A percentile compares a stretch with the other conserved stretches of the same genome.
Evolutionary conservation across 1,284 basidiomycete species (phyloP).

Genomic region (Irpex sp.): DNA sequence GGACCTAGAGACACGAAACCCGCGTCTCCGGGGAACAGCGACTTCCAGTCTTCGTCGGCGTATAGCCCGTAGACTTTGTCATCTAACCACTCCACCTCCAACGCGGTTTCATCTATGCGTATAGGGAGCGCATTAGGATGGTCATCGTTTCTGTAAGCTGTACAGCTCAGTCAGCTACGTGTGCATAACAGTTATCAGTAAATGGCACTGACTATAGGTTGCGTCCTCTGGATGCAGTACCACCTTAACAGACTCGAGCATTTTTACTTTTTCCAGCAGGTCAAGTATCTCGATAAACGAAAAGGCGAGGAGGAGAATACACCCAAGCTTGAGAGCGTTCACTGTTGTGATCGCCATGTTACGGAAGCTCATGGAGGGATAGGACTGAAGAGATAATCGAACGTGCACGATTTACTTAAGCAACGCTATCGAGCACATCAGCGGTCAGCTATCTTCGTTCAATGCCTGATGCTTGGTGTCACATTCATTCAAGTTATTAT

Average conservation of each 20-base stretch:
- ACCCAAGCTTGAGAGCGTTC: not conserved
- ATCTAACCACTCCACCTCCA: not conserved
- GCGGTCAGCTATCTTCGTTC: too few species aligned
- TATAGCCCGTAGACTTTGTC: not conserved
- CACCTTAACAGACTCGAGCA: not conserved
- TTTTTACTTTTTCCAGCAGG: not conserved
- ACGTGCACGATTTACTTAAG: too few species aligned
- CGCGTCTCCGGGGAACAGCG: slow-evolving; percentile 1
- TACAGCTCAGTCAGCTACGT: not conserved
- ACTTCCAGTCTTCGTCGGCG: slow-evolving; percentile 1
- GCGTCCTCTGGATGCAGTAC: not conserved
- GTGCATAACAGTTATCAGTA: not conserved
- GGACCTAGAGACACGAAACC: slow-evolving; percentile 9
- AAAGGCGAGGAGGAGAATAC: not conserved
- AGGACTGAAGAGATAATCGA: too few species aligned
- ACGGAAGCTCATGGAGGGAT: not conserved
- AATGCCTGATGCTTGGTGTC: too few species aligned
- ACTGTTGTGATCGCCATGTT: not conserved
- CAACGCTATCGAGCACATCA: too few species aligned
- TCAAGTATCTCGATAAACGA: not conserved
- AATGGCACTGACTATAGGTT: not conserved
- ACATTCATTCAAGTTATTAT: too few species aligned
- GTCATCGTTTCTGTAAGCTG: not conserved
- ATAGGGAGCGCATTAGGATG: not conserved
- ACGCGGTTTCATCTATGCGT: not conserved